phyloP scores from a whole-genome alignment of 2,329 filamentous ascomycete species.

The Penicillium digitatum region DNA sequence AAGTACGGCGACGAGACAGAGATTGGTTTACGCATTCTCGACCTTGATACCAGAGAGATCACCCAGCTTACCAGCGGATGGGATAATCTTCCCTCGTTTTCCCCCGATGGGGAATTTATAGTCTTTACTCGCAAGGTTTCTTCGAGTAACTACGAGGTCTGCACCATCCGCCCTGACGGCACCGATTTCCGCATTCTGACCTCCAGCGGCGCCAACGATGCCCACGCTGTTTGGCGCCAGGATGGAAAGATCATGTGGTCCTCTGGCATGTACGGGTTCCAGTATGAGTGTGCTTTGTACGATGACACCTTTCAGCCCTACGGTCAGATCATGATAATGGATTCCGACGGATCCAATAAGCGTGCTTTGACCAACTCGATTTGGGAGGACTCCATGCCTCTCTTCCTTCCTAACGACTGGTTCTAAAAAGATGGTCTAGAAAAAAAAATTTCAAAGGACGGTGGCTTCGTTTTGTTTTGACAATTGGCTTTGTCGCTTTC shows the following conservation, averaged over 20 bases:
- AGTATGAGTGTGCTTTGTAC: conserved; percentile 41
- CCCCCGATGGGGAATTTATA: conserved; percentile 12
- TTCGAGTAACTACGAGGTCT: conserved; percentile 25
- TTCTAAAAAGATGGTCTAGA: not conserved
- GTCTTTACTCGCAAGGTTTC: conserved; percentile 18
- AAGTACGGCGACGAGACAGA: not conserved
- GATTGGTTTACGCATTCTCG: conserved; percentile 13
- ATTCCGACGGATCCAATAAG: conserved; percentile 40
- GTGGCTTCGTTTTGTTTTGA: not conserved
- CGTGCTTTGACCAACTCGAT: conserved; percentile 27
- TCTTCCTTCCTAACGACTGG: conserved; percentile 20
- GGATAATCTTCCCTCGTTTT: conserved; percentile 16
- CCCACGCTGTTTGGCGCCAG: conserved; percentile 44
- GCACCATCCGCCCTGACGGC: conserved; percentile 43
- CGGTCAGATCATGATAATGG: conserved; percentile 46
- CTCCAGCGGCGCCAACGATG: conserved; percentile 33
- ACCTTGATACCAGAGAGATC: conserved; percentile 9
- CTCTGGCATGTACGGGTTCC: conserved; percentile 45
- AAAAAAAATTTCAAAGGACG: not conserved
- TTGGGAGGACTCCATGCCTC: conserved; percentile 34
- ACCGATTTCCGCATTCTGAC: conserved; percentile 30
- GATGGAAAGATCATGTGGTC: conserved; percentile 44
- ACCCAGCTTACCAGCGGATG: conserved; percentile 10
- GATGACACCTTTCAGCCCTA: conserved; percentile 48
- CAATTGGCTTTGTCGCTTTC: not conserved